These are phyloP conservation scores for Colletotrichum lini DNA, from an alignment of 2,329 filamentous ascomycete genomes.

Conservation along the genomic window DNA sequence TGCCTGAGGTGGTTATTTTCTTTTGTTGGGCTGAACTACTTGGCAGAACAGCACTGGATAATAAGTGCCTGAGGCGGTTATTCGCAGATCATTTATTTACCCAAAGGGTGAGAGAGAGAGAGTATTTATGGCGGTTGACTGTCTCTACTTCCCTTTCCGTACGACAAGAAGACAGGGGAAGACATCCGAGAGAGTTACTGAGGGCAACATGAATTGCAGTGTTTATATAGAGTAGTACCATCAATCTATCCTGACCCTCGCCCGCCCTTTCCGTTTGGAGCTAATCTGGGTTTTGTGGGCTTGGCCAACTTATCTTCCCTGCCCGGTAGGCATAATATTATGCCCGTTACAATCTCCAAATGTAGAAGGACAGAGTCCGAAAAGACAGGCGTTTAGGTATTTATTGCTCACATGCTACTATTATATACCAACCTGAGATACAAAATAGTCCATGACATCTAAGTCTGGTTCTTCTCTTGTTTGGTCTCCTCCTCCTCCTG, in stretches of 20 bases:
- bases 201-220: background rate
- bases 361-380: background rate
- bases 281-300: background rate
- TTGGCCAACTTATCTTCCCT: constrained; percentile 1
- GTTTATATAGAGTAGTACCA: no score
- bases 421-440: background rate
- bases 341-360: background rate
- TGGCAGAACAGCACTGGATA: background rate
- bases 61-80: constrained; percentile 1
- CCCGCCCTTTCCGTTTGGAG: constrained; percentile 1
- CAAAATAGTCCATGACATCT: background rate
- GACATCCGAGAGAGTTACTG: background rate
- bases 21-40: background rate
- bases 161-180: background rate
- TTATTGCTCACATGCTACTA: background rate
- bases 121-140: background rate
- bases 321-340: background rate
- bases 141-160: background rate
- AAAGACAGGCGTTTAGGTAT: constrained; percentile 1
- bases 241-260: background rate
- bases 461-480: constrained; percentile 2
- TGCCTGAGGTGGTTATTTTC: background rate
- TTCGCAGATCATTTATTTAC: background rate
- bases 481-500: background rate
- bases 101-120: background rate